A percentile compares a stretch with the other conserved stretches of the same genome.
These are phyloP conservation scores for Cyberlindnera euphorbiiphila DNA, from an alignment of 805 yeast genomes.

Conservation along the genomic window DNA sequence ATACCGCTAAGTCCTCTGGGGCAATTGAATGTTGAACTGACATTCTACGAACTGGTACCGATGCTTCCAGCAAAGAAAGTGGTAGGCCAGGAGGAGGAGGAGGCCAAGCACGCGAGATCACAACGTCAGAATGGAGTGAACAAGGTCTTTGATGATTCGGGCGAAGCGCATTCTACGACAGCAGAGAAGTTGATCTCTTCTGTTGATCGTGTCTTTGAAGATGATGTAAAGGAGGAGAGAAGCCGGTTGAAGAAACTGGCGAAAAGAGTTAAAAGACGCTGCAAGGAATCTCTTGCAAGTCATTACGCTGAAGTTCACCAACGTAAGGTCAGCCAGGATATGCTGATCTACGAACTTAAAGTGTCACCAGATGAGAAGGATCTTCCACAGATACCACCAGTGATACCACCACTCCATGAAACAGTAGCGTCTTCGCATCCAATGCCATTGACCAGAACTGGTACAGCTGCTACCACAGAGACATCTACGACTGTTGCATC, in stretches of 20 bases:
- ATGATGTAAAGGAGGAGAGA: conserved; percentile 20
- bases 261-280: conserved; percentile 22
- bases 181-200: conserved; percentile 19
- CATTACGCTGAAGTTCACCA: conserved; percentile 7
- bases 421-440: no score
- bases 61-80: conserved; percentile 20
- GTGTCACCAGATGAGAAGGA: conserved; percentile 3
- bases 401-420: not conserved
- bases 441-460: no score
- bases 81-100: not conserved
- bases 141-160: not conserved
- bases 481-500: no score
- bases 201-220: conserved; percentile 24
- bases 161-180: not conserved
- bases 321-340: conserved; percentile 8
- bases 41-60: conserved; percentile 25
- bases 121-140: not conserved
- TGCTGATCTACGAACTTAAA: conserved; percentile 8
- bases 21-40: conserved; percentile 22
- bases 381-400: conserved; percentile 3
- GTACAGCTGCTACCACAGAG: no score
- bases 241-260: conserved; percentile 20
- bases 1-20: conserved; percentile 15
- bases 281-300: conserved; percentile 12
- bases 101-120: not conserved